A percentile compares a stretch with the other conserved stretches of the same genome.
Evolutionary conservation across 306 rosid genomes (phyloP).

Genomic region (Phaseolus lunatus): DNA sequence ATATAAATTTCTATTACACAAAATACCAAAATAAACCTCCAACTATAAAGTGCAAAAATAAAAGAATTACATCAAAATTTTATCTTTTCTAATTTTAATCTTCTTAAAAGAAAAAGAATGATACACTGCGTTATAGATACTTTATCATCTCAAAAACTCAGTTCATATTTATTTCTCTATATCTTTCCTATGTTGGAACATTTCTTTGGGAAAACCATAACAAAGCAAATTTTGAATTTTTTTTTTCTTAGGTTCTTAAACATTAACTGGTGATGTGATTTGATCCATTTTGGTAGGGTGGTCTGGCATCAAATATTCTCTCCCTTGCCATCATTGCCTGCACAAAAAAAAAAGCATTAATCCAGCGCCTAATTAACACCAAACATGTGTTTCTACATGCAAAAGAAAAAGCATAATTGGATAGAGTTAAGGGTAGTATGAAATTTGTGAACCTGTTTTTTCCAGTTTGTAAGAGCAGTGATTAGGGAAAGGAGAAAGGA

Average conservation of each 20-base stretch:
- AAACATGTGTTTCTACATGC: background rate
- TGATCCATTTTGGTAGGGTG: slow-evolving; percentile 23
- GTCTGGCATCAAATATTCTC: slow-evolving; percentile 43
- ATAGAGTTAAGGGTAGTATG: background rate
- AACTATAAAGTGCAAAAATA: no score
- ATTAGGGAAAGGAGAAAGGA: slow-evolving; percentile 38
- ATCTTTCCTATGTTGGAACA: no score
- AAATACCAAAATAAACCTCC: no score
- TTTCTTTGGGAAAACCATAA: no score
- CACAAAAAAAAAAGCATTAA: slow-evolving; percentile 9
- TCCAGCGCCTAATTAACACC: background rate
- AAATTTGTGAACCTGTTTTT: slow-evolving; percentile 43
- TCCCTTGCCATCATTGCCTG: slow-evolving; percentile 48
- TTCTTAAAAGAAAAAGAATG: no score
- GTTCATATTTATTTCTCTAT: no score
- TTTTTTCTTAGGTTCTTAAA: no score
- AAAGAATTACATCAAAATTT: no score
- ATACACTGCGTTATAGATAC: no score
- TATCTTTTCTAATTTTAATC: no score
- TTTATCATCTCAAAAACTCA: background rate
- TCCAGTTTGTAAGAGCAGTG: slow-evolving; percentile 53
- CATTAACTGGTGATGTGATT: background rate
- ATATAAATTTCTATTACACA: no score
- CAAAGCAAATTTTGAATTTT: no score
- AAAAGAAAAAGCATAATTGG: background rate